Percentiles rank a stretch among this genome's conserved stretches.
phyloP scores from a whole-genome alignment of 2,329 filamentous ascomycete species.

The Scytalidium sp. region DNA sequence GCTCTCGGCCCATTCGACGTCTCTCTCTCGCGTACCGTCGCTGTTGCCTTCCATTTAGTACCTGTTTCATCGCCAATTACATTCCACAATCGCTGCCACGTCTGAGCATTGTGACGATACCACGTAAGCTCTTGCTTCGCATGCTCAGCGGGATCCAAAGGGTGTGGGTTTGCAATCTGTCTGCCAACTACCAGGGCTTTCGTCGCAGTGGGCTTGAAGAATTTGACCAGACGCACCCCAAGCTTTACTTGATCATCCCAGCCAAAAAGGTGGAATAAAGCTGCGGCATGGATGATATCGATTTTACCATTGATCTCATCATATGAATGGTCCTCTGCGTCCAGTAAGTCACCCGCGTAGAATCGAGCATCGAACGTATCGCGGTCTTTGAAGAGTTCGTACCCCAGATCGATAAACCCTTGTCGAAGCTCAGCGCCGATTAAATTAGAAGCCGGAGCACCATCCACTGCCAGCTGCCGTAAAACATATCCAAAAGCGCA shows the following conservation, averaged over 20 bases:
- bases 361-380: slow-evolving; percentile 27
- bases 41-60: not conserved
- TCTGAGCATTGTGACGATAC: not conserved
- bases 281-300: slow-evolving; percentile 37
- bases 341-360: slow-evolving; percentile 29
- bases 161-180: not conserved
- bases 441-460: slow-evolving; percentile 26
- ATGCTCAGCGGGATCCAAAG: not conserved
- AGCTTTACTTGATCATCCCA: slow-evolving; percentile 31
- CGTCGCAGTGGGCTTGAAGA: not conserved
- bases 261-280: slow-evolving; percentile 42
- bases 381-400: slow-evolving; percentile 34
- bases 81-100: not conserved
- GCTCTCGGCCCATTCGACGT: not conserved
- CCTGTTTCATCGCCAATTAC: not conserved
- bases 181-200: not conserved
- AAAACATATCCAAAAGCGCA: slow-evolving; percentile 36
- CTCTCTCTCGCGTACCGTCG: not conserved
- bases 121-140: not conserved
- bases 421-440: slow-evolving; percentile 30
- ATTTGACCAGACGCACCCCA: not conserved
- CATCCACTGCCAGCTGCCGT: slow-evolving; percentile 32
- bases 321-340: slow-evolving; percentile 21
- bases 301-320: slow-evolving; percentile 31
- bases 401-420: slow-evolving; percentile 32